phyloP scores from a whole-genome alignment of 2,329 filamentous ascomycete genomes.

The Neonectria sp. region DNA sequence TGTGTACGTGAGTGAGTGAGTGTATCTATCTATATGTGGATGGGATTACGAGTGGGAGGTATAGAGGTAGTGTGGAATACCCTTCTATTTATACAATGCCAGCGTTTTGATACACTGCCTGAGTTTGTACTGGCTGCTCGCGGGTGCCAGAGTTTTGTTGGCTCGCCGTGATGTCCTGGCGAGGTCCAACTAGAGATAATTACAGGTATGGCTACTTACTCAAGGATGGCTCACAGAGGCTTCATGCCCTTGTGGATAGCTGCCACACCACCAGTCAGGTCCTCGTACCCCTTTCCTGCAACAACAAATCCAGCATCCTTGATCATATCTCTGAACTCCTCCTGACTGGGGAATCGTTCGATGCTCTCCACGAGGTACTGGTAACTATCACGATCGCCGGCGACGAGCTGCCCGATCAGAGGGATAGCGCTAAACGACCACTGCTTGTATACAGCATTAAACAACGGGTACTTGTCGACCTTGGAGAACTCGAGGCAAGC shows the following conservation, averaged over 20 bases:
- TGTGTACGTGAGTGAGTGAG: slow-evolving; percentile 16
- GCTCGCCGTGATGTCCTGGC: slow-evolving; percentile 12
- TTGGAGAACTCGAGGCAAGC: slow-evolving; percentile 97
- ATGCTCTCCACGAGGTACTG: slow-evolving; percentile 99
- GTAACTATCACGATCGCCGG: slow-evolving; percentile 94
- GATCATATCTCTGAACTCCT: slow-evolving; percentile 88
- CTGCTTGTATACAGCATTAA: slow-evolving; percentile 91
- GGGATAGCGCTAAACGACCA: slow-evolving; percentile 98
- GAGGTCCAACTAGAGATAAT: slow-evolving; percentile 37
- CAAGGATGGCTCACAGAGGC: slow-evolving; percentile 61
- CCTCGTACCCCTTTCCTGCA: slow-evolving; percentile 87
- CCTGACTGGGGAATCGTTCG: slow-evolving; percentile 90
- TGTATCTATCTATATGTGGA: slow-evolving; percentile 8
- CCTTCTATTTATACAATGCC: slow-evolving; percentile 46
- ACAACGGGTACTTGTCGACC: slow-evolving; percentile 79
- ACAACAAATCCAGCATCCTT: slow-evolving; percentile 87
- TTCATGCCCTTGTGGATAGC: slow-evolving; percentile 98
- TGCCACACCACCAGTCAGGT: slow-evolving; percentile 92
- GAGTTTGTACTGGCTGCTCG: slow-evolving; percentile 19
- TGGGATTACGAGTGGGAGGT: slow-evolving; percentile 24
- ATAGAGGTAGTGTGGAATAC: slow-evolving; percentile 35
- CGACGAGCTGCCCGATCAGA: slow-evolving; percentile 94
- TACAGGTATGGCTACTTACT: slow-evolving; percentile 41
- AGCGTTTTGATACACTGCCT: slow-evolving; percentile 17
- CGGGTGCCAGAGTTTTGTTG: slow-evolving; percentile 21